phyloP scores from a whole-genome alignment of 805 yeast species.

The Yarrowia alimentaria region DNA sequence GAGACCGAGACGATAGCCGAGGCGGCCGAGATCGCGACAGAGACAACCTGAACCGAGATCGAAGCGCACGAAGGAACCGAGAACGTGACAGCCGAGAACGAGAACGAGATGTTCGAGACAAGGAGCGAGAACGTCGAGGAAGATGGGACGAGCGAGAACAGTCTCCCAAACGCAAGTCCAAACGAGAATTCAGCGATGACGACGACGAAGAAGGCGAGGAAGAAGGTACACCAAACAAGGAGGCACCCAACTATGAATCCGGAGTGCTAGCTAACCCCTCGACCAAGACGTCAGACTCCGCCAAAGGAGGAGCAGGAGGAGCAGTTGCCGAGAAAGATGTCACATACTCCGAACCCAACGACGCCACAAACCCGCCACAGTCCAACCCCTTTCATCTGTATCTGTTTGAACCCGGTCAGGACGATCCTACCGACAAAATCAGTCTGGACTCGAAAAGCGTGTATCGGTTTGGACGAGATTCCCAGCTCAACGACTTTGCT shows the following conservation, averaged over 20 bases:
- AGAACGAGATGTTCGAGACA: conserved; percentile 3
- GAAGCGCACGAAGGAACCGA: neutral
- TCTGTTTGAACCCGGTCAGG: conserved; percentile 16
- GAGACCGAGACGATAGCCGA: neutral
- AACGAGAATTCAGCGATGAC: conserved; percentile 17
- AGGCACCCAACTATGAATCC: conserved; percentile 5
- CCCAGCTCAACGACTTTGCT: conserved; percentile 6
- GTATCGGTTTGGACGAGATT: conserved; percentile 20
- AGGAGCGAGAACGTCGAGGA: conserved; percentile 3
- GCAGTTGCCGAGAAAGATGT: conserved; percentile 2
- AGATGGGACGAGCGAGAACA: conserved; percentile 14
- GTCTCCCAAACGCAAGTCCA: neutral
- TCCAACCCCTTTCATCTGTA: conserved; percentile 3
- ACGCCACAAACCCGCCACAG: conserved; percentile 17
- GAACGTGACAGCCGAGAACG: conserved; percentile 1
- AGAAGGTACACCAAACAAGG: neutral
- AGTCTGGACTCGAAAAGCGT: neutral
- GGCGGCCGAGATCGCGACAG: neutral
- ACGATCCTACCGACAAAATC: conserved; percentile 8
- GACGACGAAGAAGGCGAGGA: conserved; percentile 10
- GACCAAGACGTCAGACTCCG: neutral
- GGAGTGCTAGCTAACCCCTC: neutral
- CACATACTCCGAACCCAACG: conserved; percentile 14
- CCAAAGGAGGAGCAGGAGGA: too few species aligned
- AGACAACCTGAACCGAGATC: neutral